Conservation (phyloP, 1,284 basidiomycete species). For the Serendipita sp. region DNA sequence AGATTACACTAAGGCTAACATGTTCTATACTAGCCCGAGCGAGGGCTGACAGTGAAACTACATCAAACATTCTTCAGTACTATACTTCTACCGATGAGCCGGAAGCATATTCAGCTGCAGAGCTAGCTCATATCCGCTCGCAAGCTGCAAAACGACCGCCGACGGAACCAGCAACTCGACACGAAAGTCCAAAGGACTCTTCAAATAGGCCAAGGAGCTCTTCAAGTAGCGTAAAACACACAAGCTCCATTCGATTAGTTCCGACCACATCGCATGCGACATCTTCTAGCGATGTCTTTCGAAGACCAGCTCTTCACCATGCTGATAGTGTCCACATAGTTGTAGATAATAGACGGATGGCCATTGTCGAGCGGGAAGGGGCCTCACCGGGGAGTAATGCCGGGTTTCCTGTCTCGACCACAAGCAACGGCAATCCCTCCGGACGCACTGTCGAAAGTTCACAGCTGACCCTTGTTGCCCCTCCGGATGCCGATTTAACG, state of each 20-base stretch:
- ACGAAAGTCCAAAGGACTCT: not conserved
- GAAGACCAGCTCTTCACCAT: constrained; percentile 2
- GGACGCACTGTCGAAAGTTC: constrained; percentile 32
- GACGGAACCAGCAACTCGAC: not conserved
- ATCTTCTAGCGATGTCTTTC: not conserved
- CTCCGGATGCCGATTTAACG: constrained; percentile 44
- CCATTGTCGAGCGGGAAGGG: constrained; percentile 44
- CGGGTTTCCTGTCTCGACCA: constrained; percentile 9
- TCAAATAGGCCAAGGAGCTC: not conserved
- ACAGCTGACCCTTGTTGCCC: constrained; percentile 49
- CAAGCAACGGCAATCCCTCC: constrained; percentile 18
- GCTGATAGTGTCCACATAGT: not conserved
- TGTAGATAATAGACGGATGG: constrained; percentile 47
- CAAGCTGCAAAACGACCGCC: not conserved
- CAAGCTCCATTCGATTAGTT: constrained; percentile 1
- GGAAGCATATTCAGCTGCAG: not conserved
- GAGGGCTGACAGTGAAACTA: not conserved
- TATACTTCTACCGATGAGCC: not conserved
- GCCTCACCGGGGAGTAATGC: constrained; percentile 17
- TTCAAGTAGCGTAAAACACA: not conserved
- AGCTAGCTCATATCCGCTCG: not conserved
- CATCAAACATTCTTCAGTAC: constrained; percentile 2
- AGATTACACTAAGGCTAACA: not conserved
- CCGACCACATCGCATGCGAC: not conserved
- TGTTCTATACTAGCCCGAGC: not conserved